Conservation (phyloP, 2,329 filamentous ascomycete genomes). For the Aspergillaceae sp. region DNA sequence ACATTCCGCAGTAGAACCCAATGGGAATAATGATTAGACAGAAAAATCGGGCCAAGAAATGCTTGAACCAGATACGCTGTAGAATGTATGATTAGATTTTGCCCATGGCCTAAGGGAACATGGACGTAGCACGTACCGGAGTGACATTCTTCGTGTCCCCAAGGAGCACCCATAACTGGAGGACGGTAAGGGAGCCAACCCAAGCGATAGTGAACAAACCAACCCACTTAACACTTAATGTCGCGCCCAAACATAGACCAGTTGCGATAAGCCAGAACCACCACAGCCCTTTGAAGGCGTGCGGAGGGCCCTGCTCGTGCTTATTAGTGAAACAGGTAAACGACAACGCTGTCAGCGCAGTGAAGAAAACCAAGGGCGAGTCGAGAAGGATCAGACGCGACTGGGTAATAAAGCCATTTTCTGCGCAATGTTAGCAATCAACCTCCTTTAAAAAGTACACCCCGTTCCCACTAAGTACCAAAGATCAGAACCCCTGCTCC, state of each 20-base stretch:
- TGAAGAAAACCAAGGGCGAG: constrained; percentile 87
- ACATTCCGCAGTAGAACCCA: constrained; percentile 93
- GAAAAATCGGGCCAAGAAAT: constrained; percentile 83
- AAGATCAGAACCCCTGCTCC: constrained; percentile 85
- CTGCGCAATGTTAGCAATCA: constrained; percentile 37
- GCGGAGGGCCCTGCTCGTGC: constrained; percentile 80
- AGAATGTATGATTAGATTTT: constrained; percentile 14
- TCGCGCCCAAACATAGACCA: constrained; percentile 79
- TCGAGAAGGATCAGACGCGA: constrained; percentile 93
- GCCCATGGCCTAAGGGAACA: neutral
- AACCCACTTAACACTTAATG: constrained; percentile 96
- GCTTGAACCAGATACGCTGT: constrained; percentile 77
- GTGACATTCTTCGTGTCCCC: constrained; percentile 83
- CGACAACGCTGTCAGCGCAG: constrained; percentile 78
- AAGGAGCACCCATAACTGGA: constrained; percentile 92
- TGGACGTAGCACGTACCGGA: constrained; percentile 43
- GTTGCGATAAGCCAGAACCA: constrained; percentile 95
- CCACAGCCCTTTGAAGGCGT: constrained; percentile 84
- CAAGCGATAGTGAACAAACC: constrained; percentile 97
- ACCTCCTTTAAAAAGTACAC: constrained; percentile 1
- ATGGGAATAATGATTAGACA: constrained; percentile 83
- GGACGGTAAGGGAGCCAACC: constrained; percentile 80
- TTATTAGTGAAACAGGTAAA: constrained; percentile 95
- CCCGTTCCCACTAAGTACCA: constrained; percentile 44
- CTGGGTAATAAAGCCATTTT: constrained; percentile 92